Conservation (phyloP, 352 stramenopile genomes). For the Globisporangium solare region DNA sequence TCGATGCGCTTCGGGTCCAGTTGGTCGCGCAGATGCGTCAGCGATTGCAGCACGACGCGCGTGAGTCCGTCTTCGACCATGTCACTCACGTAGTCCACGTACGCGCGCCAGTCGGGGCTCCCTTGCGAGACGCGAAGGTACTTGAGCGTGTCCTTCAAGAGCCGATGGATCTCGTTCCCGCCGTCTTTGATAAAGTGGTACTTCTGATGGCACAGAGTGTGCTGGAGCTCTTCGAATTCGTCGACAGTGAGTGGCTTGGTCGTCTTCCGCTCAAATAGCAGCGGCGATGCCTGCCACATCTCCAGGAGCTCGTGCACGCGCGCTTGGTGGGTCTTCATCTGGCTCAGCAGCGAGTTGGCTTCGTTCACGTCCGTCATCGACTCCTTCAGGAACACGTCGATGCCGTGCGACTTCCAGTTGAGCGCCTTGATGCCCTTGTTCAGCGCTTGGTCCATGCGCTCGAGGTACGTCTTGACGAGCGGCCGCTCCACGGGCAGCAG, state of each 20-base stretch:
- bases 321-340: constrained; percentile 86
- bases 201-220: constrained; percentile 63
- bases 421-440: constrained; percentile 86
- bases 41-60: constrained; percentile 66
- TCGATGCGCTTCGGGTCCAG: constrained; percentile 81
- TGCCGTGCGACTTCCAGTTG: constrained; percentile 93
- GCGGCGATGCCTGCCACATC: constrained; percentile 58
- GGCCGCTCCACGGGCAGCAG: constrained; percentile 88
- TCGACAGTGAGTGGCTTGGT: constrained; percentile 67
- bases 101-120: constrained; percentile 90
- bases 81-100: constrained; percentile 90
- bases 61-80: constrained; percentile 85
- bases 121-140: constrained; percentile 86
- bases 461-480: constrained; percentile 84
- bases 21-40: constrained; percentile 71
- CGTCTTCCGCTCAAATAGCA: constrained; percentile 85
- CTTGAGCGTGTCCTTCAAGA: constrained; percentile 90
- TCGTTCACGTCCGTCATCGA: constrained; percentile 88
- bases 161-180: constrained; percentile 78
- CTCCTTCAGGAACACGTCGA: constrained; percentile 90
- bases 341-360: constrained; percentile 75
- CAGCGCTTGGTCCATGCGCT: constrained; percentile 88
- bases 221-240: constrained; percentile 88
- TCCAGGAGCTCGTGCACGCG: constrained; percentile 75
- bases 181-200: constrained; percentile 88